Evolutionary conservation across 805 yeast genomes (phyloP), one percentile per base, ranked within the genome.

Genomic region (Suhomyces sp.): DNA sequence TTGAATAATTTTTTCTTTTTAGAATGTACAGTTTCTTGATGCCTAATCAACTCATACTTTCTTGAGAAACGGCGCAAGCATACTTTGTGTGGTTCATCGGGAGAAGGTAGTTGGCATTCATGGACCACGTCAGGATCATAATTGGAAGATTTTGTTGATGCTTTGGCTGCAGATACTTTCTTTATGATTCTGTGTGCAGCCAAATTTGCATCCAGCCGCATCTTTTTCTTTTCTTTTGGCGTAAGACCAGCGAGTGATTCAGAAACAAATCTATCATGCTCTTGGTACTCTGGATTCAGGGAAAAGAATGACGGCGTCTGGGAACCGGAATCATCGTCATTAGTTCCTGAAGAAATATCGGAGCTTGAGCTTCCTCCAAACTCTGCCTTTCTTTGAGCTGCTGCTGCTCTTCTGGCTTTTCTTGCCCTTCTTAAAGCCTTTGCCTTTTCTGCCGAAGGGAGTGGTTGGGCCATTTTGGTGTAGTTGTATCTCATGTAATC

Each of bases 11-110:
- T 84, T 62, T 91, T 83, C 56, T 82, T 83, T 31, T 84, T 73
- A 1, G 97, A 93, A 59, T 91, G 98, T 36, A 91, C 90, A 0
- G 98, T 93, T 53, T 91, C 95, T 60, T 91, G 96, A 60, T 91
- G 98, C 50, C 98, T 77, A 17, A 90, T 83, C 53, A 91, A 70
- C 65, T 91, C 98, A 56, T 91, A 91, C 13, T 96, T 95, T 33
- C 74, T 51, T 15, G 72, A 64, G 42, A 68, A 68, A 19, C 72
- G 50, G 30, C 74, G 62, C 41, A 65, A 51, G 39, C 74, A 68
- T 33, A 63, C 41, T 42, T 58, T 58, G 23, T 56, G 53, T 3
- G 70, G 66, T 30, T 65, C 72, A 34, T 67, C 74, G 4, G 72
- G 63, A 2, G 70, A 63, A 3, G 72, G 67, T 22, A 68, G 52